Conservation (phyloP, 305 asterid species). For the Caryopteris hybrid region DNA sequence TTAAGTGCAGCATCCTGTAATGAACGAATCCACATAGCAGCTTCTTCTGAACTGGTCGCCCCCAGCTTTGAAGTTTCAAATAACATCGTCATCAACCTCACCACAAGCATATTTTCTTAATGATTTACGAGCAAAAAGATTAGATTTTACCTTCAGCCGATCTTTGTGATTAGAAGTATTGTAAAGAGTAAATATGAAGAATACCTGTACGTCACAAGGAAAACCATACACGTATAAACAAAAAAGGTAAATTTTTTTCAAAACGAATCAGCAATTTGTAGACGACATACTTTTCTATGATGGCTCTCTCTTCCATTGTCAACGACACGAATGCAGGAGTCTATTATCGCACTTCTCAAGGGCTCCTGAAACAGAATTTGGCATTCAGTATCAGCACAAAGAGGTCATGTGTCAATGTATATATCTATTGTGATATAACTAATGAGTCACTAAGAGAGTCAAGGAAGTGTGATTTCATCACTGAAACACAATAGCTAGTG, state of each 20-base stretch:
- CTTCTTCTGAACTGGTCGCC: constrained; percentile 76
- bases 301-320: constrained; percentile 78
- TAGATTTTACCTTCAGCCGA: constrained; percentile 55
- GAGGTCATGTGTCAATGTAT: no score
- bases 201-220: constrained; percentile 41
- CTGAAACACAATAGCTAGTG: no score
- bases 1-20: constrained; percentile 59
- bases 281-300: constrained; percentile 45
- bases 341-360: constrained; percentile 68
- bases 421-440: no score
- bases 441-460: no score
- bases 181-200: constrained; percentile 49
- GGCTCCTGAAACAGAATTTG: constrained; percentile 52
- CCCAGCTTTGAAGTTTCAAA: constrained; percentile 47
- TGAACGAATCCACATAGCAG: constrained; percentile 67
- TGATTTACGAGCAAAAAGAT: no score
- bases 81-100: neutral
- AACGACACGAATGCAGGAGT: constrained; percentile 69
- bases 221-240: neutral
- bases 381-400: constrained; percentile 2
- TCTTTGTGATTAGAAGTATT: constrained; percentile 67
- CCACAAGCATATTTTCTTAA: neutral
- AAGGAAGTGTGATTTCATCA: no score
- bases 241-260: neutral
- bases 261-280: no score